Evolutionary conservation across 2,329 filamentous ascomycete genomes (phyloP), one percentile per base, ranked within the genome.

Genomic region (Pestalotiopsis sp.): DNA sequence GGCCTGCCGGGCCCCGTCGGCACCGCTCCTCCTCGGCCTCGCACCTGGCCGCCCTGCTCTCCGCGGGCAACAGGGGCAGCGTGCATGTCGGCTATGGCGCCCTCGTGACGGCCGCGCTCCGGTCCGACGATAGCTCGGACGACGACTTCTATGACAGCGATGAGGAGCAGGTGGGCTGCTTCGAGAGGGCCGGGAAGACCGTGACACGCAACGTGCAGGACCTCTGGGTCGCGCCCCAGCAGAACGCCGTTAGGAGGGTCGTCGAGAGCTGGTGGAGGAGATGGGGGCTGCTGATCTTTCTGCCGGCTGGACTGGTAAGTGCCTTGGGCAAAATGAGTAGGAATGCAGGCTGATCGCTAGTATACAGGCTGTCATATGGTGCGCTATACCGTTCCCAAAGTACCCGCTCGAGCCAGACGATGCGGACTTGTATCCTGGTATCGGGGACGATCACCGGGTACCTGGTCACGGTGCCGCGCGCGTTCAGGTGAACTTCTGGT

Each of bases 401-500:
- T 91, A 91, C 74, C 82, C 85, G 2, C 77, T 91, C 20, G 81
- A 81, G 1, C 78, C 82, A 68, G 80, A 85, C 49, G 80, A 84
- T 68, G 80, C 82, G 61, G 79, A 81, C 66, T 74, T 12, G 73
- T 75, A 49, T 56, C 72, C 59, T 41, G 72, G 41, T 64, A 74
- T 59, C 69, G 69, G 70, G 57, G 67, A 72, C 31, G 78, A 78
- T 52, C 81, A 81, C 71, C 86, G 84, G 67, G 79, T 82, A 0
- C 89, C 89, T 0, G 90, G 89, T 31, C 89, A 92, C 81, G 90
- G 90, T 69, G 83, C 86, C 72, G 88, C 89, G 5, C 83, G 86
- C 57, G 90, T 92, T 4, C 85, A 87, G 71, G 86, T 92, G 72
- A 91, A 90, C 80, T 92, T 92, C 75, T 92, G 90, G 90, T 91